Evolutionary conservation across 2,329 filamentous ascomycete genomes (phyloP).

Genomic region (Fusarium fracticaudum): DNA sequence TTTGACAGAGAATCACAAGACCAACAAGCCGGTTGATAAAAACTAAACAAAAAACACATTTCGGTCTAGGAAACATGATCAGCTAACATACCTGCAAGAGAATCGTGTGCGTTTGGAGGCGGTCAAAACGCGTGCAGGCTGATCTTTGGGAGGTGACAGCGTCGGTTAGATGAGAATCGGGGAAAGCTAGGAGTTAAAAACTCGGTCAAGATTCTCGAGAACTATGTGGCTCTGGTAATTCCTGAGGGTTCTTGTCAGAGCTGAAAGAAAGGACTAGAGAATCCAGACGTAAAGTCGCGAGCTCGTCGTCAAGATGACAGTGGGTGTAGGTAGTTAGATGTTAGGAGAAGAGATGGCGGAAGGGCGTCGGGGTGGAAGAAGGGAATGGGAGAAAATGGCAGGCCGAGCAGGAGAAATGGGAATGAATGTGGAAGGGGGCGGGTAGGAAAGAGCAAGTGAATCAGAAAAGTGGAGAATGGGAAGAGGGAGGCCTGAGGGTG

Average conservation of each 20-base stretch:
- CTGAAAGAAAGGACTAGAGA: conserved; percentile 1
- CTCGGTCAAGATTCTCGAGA: conserved; percentile 2
- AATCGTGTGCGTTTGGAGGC: conserved; percentile 30
- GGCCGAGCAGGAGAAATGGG: conserved; percentile 30
- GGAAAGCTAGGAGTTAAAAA: conserved; percentile 3
- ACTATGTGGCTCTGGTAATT: conserved; percentile 1
- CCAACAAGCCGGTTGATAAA: background rate
- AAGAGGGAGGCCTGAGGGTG: conserved; percentile 29
- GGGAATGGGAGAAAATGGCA: conserved; percentile 30
- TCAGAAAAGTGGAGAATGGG: conserved; percentile 36
- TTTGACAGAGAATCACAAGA: background rate
- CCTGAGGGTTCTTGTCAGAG: background rate
- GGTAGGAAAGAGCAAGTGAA: conserved; percentile 31
- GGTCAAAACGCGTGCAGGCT: conserved; percentile 40
- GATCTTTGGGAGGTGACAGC: conserved; percentile 19
- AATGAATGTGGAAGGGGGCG: conserved; percentile 27
- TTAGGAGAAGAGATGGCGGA: conserved; percentile 30
- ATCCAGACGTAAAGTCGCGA: conserved; percentile 25
- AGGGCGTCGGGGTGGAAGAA: conserved; percentile 33
- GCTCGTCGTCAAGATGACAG: conserved; percentile 27
- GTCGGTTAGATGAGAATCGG: conserved; percentile 15
- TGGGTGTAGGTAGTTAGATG: conserved; percentile 28
- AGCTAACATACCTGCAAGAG: conserved; percentile 38
- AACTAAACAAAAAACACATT: background rate
- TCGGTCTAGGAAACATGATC: background rate